Evolutionary conservation across 2,329 filamentous ascomycete species (phyloP).

Genomic region (Colletotrichum godetiae): DNA sequence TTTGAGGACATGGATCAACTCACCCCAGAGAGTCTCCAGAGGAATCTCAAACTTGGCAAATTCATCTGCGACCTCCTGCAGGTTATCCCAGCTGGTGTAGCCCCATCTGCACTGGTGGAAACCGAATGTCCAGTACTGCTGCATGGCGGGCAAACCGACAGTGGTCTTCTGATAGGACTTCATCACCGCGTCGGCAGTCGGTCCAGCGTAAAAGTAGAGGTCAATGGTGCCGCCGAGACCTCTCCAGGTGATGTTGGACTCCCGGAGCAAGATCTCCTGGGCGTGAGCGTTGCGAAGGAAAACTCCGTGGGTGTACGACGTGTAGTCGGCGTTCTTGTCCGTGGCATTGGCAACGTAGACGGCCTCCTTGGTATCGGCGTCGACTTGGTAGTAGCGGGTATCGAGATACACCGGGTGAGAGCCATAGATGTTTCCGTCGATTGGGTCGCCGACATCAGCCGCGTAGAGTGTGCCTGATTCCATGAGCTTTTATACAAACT

Average conservation of each 20-base stretch:
- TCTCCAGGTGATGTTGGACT: conserved; percentile 77
- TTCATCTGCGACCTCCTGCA: conserved; percentile 75
- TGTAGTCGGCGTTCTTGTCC: conserved; percentile 59
- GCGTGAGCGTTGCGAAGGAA: conserved; percentile 82
- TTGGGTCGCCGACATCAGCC: conserved; percentile 74
- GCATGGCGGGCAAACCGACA: conserved; percentile 79
- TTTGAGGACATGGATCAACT: neutral
- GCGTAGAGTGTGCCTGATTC: conserved; percentile 63
- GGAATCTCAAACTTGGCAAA: conserved; percentile 74
- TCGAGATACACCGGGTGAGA: conserved; percentile 84
- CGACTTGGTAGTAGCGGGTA: conserved; percentile 76
- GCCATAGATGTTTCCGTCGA: conserved; percentile 79
- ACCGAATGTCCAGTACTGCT: conserved; percentile 85
- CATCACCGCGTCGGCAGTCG: conserved; percentile 74
- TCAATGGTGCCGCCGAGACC: conserved; percentile 82
- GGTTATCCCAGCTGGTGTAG: conserved; percentile 77
- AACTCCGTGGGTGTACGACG: conserved; percentile 79
- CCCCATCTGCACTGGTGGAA: conserved; percentile 89
- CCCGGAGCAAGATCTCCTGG: conserved; percentile 76
- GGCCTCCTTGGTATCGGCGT: conserved; percentile 56
- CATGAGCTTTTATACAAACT: neutral
- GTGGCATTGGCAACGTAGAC: conserved; percentile 66
- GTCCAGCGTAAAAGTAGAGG: conserved; percentile 82
- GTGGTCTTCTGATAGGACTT: conserved; percentile 76
- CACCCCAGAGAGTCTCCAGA: conserved; percentile 77